Evolutionary conservation across 2,329 filamentous ascomycete species (phyloP).

Genomic region (Claviceps digitariae): DNA sequence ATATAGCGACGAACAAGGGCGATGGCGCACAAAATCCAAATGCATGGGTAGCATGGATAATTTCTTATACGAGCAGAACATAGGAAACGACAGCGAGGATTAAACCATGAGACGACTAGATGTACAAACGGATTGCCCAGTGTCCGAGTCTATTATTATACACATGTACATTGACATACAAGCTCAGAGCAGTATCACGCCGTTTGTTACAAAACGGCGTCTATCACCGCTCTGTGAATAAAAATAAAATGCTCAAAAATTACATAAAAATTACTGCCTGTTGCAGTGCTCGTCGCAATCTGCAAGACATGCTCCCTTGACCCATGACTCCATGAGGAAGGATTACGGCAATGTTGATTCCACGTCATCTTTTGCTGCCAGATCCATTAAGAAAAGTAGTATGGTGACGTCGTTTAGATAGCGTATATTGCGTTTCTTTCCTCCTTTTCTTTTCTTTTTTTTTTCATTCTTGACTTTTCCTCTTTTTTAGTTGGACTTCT

Average conservation of each 20-base stretch:
- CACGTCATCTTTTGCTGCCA: not conserved
- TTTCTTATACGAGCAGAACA: not conserved
- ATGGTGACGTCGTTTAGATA: not conserved
- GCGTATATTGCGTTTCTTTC: slow-evolving; percentile 7
- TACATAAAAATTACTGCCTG: not conserved
- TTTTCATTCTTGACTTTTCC: not conserved
- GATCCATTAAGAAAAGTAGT: not conserved
- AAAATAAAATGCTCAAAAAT: too few species aligned
- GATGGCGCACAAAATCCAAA: not conserved
- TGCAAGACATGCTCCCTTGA: not conserved
- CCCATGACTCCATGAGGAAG: not conserved
- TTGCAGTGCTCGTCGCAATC: not conserved
- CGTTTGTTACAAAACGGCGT: too few species aligned
- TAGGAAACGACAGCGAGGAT: not conserved
- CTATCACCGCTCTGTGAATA: too few species aligned
- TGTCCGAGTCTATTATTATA: not conserved
- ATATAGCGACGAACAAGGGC: not conserved
- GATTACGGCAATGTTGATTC: not conserved
- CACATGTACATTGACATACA: slow-evolving; percentile 2
- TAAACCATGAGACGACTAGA: not conserved
- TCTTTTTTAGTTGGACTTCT: slow-evolving; percentile 22
- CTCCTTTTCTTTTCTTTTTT: slow-evolving; percentile 7
- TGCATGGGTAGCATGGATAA: slow-evolving; percentile 3
- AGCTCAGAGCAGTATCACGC: not conserved
- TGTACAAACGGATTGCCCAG: not conserved